Evolutionary conservation across 495 filamentous ascomycete species (phyloP), one percentile per base, ranked within the genome.

Genomic region (Hypoxylon crocopeplum): DNA sequence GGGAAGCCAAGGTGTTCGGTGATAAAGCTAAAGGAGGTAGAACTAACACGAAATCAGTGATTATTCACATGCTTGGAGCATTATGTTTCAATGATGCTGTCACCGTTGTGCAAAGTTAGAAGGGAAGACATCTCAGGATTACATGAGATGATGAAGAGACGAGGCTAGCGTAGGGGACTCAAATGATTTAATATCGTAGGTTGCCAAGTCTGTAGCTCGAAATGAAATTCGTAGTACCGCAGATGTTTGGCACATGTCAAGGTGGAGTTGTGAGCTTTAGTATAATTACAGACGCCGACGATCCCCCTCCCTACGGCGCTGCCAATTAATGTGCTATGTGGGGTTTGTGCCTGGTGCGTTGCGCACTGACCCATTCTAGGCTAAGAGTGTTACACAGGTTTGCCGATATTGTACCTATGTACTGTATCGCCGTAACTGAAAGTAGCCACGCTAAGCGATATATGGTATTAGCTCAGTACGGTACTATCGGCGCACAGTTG

Each of bases 221-320:
- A 62, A 62, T 57, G 59, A 56, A 56, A 51, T 2, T 56, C 52
- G 41, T 57, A 40, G 47, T 57, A 62, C 52, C 13, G 41, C 47
- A 56, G 46, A 30, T 8, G 39, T 38, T 46, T 40, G 50, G 25
- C 46, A 62, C 59, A 56, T 62, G 48, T 62, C 25, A 52, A 47
- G 52, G 42, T 62, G 27, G 39, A 48, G 19, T 52, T 42, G 55
- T 42, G 32, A 24, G 15, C 42, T 20, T 5, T 1, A 15, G 20
- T 19, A 13, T 34, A 17, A 19, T 19, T n/a, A n/a, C n/a, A n/a
- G n/a, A n/a, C n/a, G n/a, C n/a, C n/a, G 45, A 41, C 38, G 50
- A 61, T 61, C 30, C 38, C 58, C 58, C 50, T 47, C 59, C 20
- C 36, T n/a, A n/a, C n/a, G n/a, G n/a, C 7, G 16, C 20, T 12